Evolutionary conservation across 1,284 basidiomycete species (phyloP).

Genomic region (Ceratobasidium sp.): DNA sequence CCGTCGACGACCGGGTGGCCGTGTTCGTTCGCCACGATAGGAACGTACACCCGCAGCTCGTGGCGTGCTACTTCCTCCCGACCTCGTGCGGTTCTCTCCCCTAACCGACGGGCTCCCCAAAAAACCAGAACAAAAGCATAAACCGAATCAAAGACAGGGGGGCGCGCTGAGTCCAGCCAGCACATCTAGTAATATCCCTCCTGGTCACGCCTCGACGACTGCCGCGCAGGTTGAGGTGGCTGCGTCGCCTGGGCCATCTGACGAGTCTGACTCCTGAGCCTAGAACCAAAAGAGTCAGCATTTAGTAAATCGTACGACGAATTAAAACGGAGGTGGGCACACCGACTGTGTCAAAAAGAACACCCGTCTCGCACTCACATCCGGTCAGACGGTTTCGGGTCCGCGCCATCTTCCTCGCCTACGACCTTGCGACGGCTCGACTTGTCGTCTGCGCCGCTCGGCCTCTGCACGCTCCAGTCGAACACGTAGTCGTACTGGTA

Average conservation of each 20-base stretch:
- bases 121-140: constrained; percentile 4
- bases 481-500: constrained; percentile 99
- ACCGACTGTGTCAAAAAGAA: constrained; percentile 45
- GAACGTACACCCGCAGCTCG: not conserved
- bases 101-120: constrained; percentile 23
- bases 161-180: constrained; percentile 6
- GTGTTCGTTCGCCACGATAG: not conserved
- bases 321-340: constrained; percentile 34
- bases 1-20: not conserved
- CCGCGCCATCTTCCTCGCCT: constrained; percentile 43
- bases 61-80: constrained; percentile 40
- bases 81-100: constrained; percentile 23
- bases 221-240: constrained; percentile 20
- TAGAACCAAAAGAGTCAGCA: constrained; percentile 27
- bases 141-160: not conserved
- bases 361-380: constrained; percentile 42
- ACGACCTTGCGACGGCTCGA: constrained; percentile 43
- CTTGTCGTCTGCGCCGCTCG: constrained; percentile 46
- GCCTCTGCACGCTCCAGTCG: constrained; percentile 90
- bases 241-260: constrained; percentile 32
- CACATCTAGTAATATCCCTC: constrained; percentile 41
- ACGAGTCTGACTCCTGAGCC: constrained; percentile 46
- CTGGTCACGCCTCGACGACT: constrained; percentile 40
- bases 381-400: constrained; percentile 43
- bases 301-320: constrained; percentile 16